Evolutionary conservation across 2,329 filamentous ascomycete genomes (phyloP).

Genomic region (Phaeosphaeria sp.): DNA sequence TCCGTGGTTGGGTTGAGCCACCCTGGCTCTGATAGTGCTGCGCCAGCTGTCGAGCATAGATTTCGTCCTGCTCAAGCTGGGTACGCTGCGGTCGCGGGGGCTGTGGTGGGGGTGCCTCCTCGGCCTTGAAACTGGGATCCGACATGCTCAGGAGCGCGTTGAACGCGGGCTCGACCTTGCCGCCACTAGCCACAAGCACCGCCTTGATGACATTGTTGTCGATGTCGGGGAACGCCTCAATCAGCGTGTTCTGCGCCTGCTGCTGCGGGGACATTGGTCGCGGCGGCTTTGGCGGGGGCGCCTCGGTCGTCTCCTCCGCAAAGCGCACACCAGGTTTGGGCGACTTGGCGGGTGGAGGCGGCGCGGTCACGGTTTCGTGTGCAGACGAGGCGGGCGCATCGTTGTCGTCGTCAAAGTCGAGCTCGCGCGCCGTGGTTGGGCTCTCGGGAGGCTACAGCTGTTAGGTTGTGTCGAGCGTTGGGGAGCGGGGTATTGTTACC

Average conservation of each 20-base stretch:
- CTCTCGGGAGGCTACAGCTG: slow-evolving; percentile 32
- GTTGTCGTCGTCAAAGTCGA: slow-evolving; percentile 65
- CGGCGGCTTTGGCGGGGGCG: slow-evolving; percentile 79
- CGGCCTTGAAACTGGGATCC: slow-evolving; percentile 58
- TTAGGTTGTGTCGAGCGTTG: slow-evolving; percentile 21
- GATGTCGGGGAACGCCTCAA: slow-evolving; percentile 90
- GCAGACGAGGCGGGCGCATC: slow-evolving; percentile 47
- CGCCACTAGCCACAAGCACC: slow-evolving; percentile 83
- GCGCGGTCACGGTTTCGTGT: slow-evolving; percentile 36
- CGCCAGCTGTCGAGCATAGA: slow-evolving; percentile 89
- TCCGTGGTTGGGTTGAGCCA: slow-evolving; percentile 38
- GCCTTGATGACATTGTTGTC: slow-evolving; percentile 84
- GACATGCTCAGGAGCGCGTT: slow-evolving; percentile 83
- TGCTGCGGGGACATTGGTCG: slow-evolving; percentile 81
- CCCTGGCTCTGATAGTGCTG: slow-evolving; percentile 75
- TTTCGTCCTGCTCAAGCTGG: slow-evolving; percentile 89
- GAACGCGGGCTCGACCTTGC: slow-evolving; percentile 90
- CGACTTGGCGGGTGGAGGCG: slow-evolving; percentile 47
- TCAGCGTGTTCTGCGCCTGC: slow-evolving; percentile 85
- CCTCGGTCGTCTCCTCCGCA: slow-evolving; percentile 52
- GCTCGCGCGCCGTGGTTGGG: slow-evolving; percentile 61
- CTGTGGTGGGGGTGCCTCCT: slow-evolving; percentile 70
- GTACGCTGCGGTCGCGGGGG: slow-evolving; percentile 80
- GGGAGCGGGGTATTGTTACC: slow-evolving; percentile 19
- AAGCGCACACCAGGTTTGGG: slow-evolving; percentile 56